These are phyloP conservation scores for Geotrichum macrosporum DNA, from an alignment of 1,139 yeast species.

Conservation along the genomic window DNA sequence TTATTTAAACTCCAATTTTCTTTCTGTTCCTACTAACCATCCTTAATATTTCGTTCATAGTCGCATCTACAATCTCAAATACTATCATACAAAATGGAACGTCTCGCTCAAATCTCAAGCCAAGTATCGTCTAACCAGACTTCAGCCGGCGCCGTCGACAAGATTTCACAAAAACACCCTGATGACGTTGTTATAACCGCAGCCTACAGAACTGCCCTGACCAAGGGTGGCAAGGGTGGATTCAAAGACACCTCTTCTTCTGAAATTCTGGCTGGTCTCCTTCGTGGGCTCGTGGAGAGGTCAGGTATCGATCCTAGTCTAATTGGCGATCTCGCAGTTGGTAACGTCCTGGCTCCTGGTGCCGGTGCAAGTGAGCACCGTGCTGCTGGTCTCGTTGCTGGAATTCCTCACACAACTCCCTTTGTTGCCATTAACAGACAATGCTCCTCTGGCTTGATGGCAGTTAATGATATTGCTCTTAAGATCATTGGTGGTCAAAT, in stretches of 20 bases:
- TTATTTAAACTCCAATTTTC: no score
- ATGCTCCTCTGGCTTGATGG: constrained; percentile 95
- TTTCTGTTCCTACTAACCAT: neutral
- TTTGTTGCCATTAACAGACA: constrained; percentile 94
- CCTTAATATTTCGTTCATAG: neutral
- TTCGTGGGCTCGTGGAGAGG: constrained; percentile 57
- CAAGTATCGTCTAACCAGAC: constrained; percentile 36
- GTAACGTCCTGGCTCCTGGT: constrained; percentile 89
- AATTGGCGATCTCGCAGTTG: constrained; percentile 88
- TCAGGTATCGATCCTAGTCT: constrained; percentile 61
- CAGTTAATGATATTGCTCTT: constrained; percentile 87
- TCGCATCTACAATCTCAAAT: neutral
- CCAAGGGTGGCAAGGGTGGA: constrained; percentile 79
- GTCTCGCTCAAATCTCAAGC: constrained; percentile 34
- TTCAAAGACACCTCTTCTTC: constrained; percentile 75
- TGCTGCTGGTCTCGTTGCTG: constrained; percentile 91
- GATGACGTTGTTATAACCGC: constrained; percentile 84
- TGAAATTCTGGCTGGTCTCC: constrained; percentile 61
- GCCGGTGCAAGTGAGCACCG: constrained; percentile 98
- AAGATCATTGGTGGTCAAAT: constrained; percentile 67
- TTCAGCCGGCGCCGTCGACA: constrained; percentile 30
- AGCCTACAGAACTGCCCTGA: constrained; percentile 85
- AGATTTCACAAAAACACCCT: constrained; percentile 57
- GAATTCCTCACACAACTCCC: constrained; percentile 68
- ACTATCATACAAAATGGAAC: constrained; percentile 33